Evolutionary conservation across 1,284 basidiomycete species (phyloP), one percentile per base, ranked within the genome.

Genomic region (Sanghuangporus weigelae): DNA sequence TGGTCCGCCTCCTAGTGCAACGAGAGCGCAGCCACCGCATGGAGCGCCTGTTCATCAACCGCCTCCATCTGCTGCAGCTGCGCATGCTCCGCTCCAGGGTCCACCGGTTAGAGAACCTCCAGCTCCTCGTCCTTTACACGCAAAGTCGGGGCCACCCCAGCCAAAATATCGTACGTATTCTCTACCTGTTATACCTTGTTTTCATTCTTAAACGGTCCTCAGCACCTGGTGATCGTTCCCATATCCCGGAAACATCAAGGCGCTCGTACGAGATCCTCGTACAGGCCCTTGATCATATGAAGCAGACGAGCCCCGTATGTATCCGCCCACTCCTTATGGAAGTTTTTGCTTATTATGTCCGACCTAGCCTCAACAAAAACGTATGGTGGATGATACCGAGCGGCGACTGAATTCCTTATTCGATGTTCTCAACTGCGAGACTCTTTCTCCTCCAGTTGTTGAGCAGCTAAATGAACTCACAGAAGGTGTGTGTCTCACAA

Each of bases 351-450:
- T 66, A 72, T 66, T 50, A 59, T 16, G 61, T 64, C 57, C 6
- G 46, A 42, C 66, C 14, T 73, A 92, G 86, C 84, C 91, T 7
- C 84, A 89, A 68, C 89, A 96, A 78, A 92, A 89, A 75, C 87
- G 92, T 40, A 83, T 96, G 69, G 85, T 89, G 0, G 93, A 95
- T 65, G 96, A 98, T 71, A 84, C 95, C 2, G 95, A 97, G 72
- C 84, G 93, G 31, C 83, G 96, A 35, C 80, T 97, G 71, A 95
- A 90, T 73, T 83, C 89, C 3, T 76, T 98, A 60, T 96, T 96
- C 70, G 96, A 98, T 73, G 88, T 88, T 36, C 77, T 98, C 69
- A 98, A 98, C 76, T 96, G 94, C 72, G 94, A 93, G 69, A 90
- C 92, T 7, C 74, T 98, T 21, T 89, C 91, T n/a, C 78, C 80